Conservation (phyloP, 2,329 filamentous ascomycete genomes). For the Chalara sp. region DNA sequence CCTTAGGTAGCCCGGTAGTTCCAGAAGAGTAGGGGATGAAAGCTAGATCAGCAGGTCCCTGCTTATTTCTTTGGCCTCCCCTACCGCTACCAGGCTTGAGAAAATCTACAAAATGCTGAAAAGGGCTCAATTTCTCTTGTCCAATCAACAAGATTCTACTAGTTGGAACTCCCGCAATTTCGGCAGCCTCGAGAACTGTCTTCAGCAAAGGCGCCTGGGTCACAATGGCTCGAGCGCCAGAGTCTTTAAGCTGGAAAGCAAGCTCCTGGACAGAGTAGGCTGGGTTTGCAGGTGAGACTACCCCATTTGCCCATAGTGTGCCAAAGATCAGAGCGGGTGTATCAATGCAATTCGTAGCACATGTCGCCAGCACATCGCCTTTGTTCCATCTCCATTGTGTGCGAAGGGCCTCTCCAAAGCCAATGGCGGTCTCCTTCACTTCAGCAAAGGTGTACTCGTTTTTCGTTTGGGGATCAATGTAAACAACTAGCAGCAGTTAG, state of each 20-base stretch:
- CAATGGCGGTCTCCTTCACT: no score
- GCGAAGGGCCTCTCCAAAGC: constrained; percentile 62
- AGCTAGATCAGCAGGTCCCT: constrained; percentile 48
- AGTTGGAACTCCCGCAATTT: constrained; percentile 58
- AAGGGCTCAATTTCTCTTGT: constrained; percentile 49
- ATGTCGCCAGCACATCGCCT: constrained; percentile 73
- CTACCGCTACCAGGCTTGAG: constrained; percentile 41
- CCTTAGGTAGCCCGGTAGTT: constrained; percentile 58
- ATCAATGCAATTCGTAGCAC: constrained; percentile 77
- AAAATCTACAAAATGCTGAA: constrained; percentile 44
- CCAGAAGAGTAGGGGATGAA: constrained; percentile 60
- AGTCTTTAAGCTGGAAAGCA: constrained; percentile 72
- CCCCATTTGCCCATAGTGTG: constrained; percentile 70
- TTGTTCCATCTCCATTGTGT: constrained; percentile 67
- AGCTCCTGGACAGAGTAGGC: constrained; percentile 79
- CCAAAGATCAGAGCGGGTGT: constrained; percentile 70
- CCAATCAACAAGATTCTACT: constrained; percentile 70
- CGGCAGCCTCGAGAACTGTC: constrained; percentile 58
- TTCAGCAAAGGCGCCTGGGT: constrained; percentile 63
- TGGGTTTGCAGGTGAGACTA: constrained; percentile 75
- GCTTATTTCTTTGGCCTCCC: constrained; percentile 62
- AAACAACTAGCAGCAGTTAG: no score
- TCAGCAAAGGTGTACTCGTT: no score
- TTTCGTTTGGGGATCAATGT: no score
- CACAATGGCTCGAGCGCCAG: constrained; percentile 62